phyloP scores from a whole-genome alignment of 2,329 filamentous ascomycete species.

The Colletotrichum gigasporum region DNA sequence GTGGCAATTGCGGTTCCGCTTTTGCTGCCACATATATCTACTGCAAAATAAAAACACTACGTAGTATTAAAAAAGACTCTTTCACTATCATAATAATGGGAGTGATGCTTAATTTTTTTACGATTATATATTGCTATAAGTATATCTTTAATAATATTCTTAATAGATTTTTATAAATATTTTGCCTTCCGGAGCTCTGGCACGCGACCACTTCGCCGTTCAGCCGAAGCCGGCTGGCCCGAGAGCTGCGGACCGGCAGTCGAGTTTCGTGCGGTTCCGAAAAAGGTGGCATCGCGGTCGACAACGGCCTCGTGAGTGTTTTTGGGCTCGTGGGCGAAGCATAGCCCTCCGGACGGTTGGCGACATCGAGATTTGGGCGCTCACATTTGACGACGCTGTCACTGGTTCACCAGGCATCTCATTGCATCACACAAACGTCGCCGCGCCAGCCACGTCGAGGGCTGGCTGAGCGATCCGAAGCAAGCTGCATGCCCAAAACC shows the following conservation, averaged over 20 bases:
- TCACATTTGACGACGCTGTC: not conserved
- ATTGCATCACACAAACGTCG: constrained; percentile 1
- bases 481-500: not conserved
- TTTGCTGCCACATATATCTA: no score
- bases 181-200: no score
- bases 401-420: not conserved
- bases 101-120: no score
- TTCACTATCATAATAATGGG: no score
- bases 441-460: not conserved
- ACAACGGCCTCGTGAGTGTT: not conserved
- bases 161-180: no score
- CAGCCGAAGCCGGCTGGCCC: constrained; percentile 9
- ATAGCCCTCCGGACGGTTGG: not conserved
- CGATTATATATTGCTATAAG: no score
- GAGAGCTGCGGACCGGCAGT: not conserved
- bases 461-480: not conserved
- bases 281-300: not conserved
- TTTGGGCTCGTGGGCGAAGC: no score
- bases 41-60: no score
- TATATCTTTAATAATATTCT: no score
- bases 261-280: not conserved
- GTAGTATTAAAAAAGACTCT: no score
- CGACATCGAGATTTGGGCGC: not conserved
- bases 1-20: no score
- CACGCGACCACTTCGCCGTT: constrained; percentile 8